Base-by-base conservation (phyloP, 2,329 filamentous ascomycete species). In the Pseudocercospora pini-densiflorae region DNA sequence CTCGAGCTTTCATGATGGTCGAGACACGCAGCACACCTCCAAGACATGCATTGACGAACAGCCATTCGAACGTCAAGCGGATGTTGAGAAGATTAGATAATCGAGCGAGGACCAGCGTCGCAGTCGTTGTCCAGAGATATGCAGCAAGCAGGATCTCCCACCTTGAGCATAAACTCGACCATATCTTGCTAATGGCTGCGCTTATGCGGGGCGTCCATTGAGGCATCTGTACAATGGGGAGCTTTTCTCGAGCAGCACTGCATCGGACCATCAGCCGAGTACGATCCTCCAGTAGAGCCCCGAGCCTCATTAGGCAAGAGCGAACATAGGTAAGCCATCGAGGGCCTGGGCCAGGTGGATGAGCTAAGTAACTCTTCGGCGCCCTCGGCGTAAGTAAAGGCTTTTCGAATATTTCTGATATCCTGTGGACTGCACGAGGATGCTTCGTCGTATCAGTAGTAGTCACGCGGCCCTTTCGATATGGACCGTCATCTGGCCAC, bases 1-100 rank as follows among this genome's bases (percentile, higher is more conserved):
- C 21, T 19, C 51, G 21, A n/a, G 51, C 9, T n/a, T 54, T 12
- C 1, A 54, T n/a, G 78, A 76, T 24, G 77, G 77, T 59, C 12
- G 10, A 54, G 1, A 24, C 21, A 54, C 24, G 21, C 16, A 54
- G 24, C 10, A 54, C 14, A 29, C 10, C 16, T 5, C 24, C 51
- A 9, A 29, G 16, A 31, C 51, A 27, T 1, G 24, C 24, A 16
- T 54, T 54, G 21, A 54, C 8, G 3, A 24, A 31, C 21, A 54
- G 51, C 24, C 51, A 31, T 27, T 27, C 2, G 24, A 54, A 16
- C 9, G 51, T 24, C 16, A 27, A 8, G 1, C 24, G 21, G 24
- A 54, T 54, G 51, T 8, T 54, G 23, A 54, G 51, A n/a, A 54
- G 16, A 27, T 54, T 29, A 9, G 16, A 23, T 14, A 54, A 54